Conservation (phyloP, 192 early-diverging fungal genomes). For the Podochytrium sp. region DNA sequence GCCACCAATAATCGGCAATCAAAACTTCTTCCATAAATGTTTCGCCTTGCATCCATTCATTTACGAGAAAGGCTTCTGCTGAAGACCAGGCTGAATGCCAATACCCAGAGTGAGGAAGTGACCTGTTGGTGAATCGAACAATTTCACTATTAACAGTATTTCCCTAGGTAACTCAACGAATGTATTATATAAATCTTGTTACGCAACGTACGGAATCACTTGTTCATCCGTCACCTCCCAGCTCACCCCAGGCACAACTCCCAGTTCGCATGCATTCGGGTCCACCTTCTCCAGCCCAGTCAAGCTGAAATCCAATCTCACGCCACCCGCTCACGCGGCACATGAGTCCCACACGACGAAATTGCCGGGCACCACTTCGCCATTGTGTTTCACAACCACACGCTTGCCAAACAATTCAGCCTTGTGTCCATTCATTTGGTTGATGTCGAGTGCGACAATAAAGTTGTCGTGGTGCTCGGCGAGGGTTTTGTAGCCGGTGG, state of each 20-base stretch:
- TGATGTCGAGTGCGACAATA: constrained; percentile 15
- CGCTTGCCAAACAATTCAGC: constrained; percentile 15
- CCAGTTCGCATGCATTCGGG: background rate
- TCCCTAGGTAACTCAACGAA: too few species aligned
- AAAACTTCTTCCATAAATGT: too few species aligned
- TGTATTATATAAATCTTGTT: too few species aligned
- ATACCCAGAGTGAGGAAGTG: too few species aligned
- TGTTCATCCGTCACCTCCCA: constrained; percentile 23
- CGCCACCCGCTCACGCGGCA: constrained; percentile 11
- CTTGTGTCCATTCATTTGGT: constrained; percentile 18
- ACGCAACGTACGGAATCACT: constrained; percentile 13
- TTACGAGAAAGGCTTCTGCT: too few species aligned
- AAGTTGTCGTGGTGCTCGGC: background rate
- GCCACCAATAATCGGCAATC: too few species aligned
- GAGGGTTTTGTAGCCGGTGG: background rate
- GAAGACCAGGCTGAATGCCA: too few species aligned
- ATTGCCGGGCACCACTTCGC: background rate
- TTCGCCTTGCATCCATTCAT: too few species aligned
- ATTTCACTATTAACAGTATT: too few species aligned
- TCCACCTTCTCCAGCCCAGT: background rate
- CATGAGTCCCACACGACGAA: constrained; percentile 24
- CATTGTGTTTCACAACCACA: constrained; percentile 5
- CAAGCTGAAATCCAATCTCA: constrained; percentile 7
- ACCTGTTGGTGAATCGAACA: constrained; percentile 23
- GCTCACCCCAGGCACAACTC: background rate